Percentiles rank a stretch among this genome's conserved stretches.
phyloP scores from a whole-genome alignment of 352 stramenopile species.

The Saprolegnia parasitica region DNA sequence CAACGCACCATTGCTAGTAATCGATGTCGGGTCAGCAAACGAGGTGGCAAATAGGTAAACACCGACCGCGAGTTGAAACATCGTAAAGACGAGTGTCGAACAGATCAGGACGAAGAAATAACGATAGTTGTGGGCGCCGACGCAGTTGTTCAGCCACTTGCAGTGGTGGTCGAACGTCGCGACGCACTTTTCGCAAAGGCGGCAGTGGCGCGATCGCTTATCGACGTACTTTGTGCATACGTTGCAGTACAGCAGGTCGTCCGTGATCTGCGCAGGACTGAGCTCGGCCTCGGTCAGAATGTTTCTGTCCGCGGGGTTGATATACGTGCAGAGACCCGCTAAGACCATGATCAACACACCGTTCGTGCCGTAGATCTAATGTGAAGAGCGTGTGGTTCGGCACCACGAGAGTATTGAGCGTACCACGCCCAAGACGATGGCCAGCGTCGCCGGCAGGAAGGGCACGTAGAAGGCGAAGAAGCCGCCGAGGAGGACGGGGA shows the following conservation, averaged over 20 bases:
- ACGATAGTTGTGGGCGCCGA: slow-evolving; percentile 85
- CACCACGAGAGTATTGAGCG: slow-evolving; percentile 10
- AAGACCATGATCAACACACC: slow-evolving; percentile 52
- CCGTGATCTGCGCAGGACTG: slow-evolving; percentile 17
- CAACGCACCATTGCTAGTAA: slow-evolving; percentile 8
- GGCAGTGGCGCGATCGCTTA: slow-evolving; percentile 89
- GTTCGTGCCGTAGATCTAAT: slow-evolving; percentile 42
- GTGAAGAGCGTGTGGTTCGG: neutral
- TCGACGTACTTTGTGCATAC: slow-evolving; percentile 87
- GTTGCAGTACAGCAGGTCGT: slow-evolving; percentile 80
- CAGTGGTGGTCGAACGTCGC: slow-evolving; percentile 96
- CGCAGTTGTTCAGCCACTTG: slow-evolving; percentile 96
- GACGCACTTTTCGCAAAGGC: slow-evolving; percentile 96
- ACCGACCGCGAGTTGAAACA: slow-evolving; percentile 63
- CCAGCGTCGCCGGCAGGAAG: slow-evolving; percentile 44
- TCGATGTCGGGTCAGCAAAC: slow-evolving; percentile 8
- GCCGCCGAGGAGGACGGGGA: slow-evolving; percentile 68
- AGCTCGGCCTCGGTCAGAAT: slow-evolving; percentile 36
- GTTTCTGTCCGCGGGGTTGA: slow-evolving; percentile 72
- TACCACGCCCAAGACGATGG: slow-evolving; percentile 49
- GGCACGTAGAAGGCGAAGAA: slow-evolving; percentile 83
- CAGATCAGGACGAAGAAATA: slow-evolving; percentile 76
- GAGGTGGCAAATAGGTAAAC: slow-evolving; percentile 44
- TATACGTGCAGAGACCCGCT: slow-evolving; percentile 58
- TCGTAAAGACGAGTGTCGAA: slow-evolving; percentile 53